Conservation (phyloP, 2,329 filamentous ascomycete species). For the Neopestalotiopsis sp. region DNA sequence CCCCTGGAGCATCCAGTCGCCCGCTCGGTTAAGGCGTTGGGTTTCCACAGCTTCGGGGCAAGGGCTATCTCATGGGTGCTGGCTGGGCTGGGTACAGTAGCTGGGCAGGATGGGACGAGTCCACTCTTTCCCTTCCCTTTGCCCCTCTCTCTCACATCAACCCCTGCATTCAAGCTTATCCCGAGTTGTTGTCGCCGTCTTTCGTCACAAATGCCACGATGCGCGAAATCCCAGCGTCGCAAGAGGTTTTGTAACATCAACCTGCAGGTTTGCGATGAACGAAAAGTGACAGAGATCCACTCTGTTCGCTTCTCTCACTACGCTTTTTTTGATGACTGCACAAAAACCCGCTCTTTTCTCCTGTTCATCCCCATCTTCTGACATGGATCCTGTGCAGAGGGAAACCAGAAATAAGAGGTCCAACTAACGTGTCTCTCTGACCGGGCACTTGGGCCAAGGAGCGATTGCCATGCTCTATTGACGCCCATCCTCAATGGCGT, state of each 20-base stretch:
- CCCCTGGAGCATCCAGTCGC: neutral
- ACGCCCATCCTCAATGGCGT: constrained; percentile 1
- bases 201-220: neutral
- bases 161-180: neutral
- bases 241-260: neutral
- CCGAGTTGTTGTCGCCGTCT: neutral
- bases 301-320: too few relatives aligned
- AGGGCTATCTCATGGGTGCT: neutral
- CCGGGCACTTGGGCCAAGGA: constrained; percentile 7
- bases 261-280: neutral
- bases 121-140: neutral
- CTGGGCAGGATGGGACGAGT: neutral
- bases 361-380: neutral
- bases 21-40: neutral
- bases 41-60: neutral
- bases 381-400: neutral
- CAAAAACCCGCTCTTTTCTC: neutral
- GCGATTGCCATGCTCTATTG: constrained; percentile 1
- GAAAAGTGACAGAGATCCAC: neutral
- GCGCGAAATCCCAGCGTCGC: neutral
- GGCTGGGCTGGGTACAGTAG: too few relatives aligned
- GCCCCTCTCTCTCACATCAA: neutral
- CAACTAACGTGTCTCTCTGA: neutral
- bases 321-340: neutral
- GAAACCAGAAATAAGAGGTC: neutral